Base-by-base conservation (phyloP, 2,329 filamentous ascomycete species). In the Neoscytalidium dimidiatum region DNA sequence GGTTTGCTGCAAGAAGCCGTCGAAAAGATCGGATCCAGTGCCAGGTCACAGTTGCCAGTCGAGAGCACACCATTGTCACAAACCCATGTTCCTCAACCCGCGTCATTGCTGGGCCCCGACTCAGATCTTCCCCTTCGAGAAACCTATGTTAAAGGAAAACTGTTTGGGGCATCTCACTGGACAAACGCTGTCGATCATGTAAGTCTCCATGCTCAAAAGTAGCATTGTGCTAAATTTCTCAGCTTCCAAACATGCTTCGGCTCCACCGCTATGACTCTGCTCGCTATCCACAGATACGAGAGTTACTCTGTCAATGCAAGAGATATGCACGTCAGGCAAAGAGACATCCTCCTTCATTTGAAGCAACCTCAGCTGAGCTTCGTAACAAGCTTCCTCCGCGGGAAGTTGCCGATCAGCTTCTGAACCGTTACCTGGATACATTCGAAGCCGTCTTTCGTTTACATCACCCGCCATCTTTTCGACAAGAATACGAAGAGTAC, bases 91-190 rank as follows among this genome's bases (percentile, higher is more conserved):
- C 31, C 7, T 23, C 31, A 6, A 13, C 29, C 43, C 21, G 17
- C n/a, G 11, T 46, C 58, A 2, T 29, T 17, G 43, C 23, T 31
- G 2, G 17, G 14, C 19, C 8, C 29, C 1, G 17, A 38, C 21
- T 23, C 48, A 2, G 7, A 33, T 17, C 4, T 35, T 19, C 60
- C 60, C 2, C 21, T 23, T 3, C 46, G 23, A 19, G 41, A 41
- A 29, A 33, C 19, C 11, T 28, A 17, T 23, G 17, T 56, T 48
- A 49, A 64, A 28, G 49, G 61, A n/a, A 31, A 52, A 85, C 0
- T 70, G 87, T 0, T 85, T 87, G 69, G 86, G 86, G 0, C 82
- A 82, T 69, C 83, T 31, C 84, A 87, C 69, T 87, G 84, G 81
- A 79, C 86, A n/a, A 85, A 83, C 66, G 78, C 77, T 1, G 71